Conservation (phyloP, 768 basidiomycete species). For the Leccinum subtestaceum region DNA sequence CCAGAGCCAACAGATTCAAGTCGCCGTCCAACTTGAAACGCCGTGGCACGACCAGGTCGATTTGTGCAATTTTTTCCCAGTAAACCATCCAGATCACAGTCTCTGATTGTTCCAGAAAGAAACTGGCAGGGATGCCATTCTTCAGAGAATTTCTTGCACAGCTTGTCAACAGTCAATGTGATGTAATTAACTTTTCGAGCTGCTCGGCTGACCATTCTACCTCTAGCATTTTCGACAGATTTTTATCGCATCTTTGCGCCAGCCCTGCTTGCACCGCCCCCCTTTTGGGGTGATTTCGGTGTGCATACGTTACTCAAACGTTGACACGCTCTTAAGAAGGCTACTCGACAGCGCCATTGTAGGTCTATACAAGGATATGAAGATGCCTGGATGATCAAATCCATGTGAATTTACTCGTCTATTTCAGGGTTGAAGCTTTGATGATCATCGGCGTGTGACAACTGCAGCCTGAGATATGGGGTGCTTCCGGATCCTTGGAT, state of each 20-base stretch:
- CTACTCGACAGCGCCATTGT: background rate
- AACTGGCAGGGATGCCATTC: background rate
- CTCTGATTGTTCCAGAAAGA: background rate
- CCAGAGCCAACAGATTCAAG: slow-evolving; percentile 9
- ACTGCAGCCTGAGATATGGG: background rate
- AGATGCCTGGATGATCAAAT: background rate
- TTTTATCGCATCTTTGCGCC: background rate
- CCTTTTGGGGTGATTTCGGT: background rate
- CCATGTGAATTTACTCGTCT: slow-evolving; percentile 3
- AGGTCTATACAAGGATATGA: background rate
- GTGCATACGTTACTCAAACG: background rate
- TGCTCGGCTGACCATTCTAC: background rate
- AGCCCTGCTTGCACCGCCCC: background rate
- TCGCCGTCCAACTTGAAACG: slow-evolving; percentile 1
- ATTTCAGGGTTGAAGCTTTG: slow-evolving; percentile 6
- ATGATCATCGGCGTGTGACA: slow-evolving; percentile 4
- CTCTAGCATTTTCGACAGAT: background rate
- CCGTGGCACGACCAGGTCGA: slow-evolving; percentile 1
- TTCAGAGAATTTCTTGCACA: background rate
- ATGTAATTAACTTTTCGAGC: background rate
- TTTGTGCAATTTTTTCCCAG: slow-evolving; percentile 4
- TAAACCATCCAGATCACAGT: background rate
- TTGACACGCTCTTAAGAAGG: background rate
- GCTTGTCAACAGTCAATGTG: background rate
- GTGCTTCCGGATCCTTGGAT: background rate